phyloP scores from a whole-genome alignment of 1,284 basidiomycete genomes.

The Apiotrichum gamsii region DNA sequence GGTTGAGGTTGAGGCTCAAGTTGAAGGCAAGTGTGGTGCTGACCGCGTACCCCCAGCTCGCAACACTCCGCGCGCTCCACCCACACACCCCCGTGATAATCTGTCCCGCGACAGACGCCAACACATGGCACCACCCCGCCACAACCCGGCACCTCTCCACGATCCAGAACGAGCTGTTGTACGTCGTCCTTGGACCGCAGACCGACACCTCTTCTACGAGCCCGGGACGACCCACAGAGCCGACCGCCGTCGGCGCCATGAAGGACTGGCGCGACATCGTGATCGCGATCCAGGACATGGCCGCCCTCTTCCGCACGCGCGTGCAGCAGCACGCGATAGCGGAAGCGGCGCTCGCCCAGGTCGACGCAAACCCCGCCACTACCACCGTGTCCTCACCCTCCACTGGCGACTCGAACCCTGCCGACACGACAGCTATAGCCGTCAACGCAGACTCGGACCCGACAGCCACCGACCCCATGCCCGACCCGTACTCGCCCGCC shows the following conservation, averaged over 20 bases:
- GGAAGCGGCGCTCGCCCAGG: not conserved
- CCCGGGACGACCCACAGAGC: too few relatives aligned
- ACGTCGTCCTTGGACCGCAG: slow-evolving; percentile 70
- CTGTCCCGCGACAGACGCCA: slow-evolving; percentile 96
- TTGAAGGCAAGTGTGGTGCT: too few relatives aligned
- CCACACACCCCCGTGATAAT: slow-evolving; percentile 75
- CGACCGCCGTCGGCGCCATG: slow-evolving; percentile 85
- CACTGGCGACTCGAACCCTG: too few relatives aligned
- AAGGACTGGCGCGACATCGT: slow-evolving; percentile 66
- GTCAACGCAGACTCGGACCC: too few relatives aligned
- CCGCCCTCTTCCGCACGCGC: slow-evolving; percentile 13
- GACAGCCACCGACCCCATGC: too few relatives aligned
- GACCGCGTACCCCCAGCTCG: slow-evolving; percentile 60
- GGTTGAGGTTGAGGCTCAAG: too few relatives aligned
- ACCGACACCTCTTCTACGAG: too few relatives aligned
- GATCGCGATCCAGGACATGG: slow-evolving; percentile 32
- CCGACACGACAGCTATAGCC: too few relatives aligned
- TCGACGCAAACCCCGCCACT: too few relatives aligned
- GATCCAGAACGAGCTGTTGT: slow-evolving; percentile 66
- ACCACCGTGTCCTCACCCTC: too few relatives aligned
- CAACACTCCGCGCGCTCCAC: slow-evolving; percentile 75
- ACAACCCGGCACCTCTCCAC: slow-evolving; percentile 72
- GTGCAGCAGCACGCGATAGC: not conserved
- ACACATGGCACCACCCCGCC: slow-evolving; percentile 90
- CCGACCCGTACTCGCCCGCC: too few relatives aligned